Evolutionary conservation across 805 yeast species (phyloP), one percentile per base, ranked within the genome.

Genomic region (Brettanomyces bruxellensis): DNA sequence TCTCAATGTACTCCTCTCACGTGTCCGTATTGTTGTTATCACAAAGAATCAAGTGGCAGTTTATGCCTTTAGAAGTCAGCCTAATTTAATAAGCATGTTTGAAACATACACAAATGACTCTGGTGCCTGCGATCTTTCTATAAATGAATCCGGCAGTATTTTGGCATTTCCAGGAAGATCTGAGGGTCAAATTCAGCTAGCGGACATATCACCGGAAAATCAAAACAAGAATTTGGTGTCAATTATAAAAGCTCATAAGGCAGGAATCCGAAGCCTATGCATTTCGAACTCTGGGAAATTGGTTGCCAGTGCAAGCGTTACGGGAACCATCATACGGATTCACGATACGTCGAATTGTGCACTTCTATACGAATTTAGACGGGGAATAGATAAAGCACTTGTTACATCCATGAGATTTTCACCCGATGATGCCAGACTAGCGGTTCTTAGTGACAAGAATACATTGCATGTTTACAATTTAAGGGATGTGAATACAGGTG

Each of bases 381-480:
- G 99, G 44, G 99, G 99, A 0, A 61, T 90, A 22, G 98, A 93
- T 62, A 74, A 81, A 45, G 97, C 96, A 1, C 70, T 73, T 14
- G 76, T 93, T 6, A 85, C 84, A 38, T 83, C 93, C 6, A 81
- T 93, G 83, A 80, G 80, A 45, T 89, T 91, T 60, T 83, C 91
- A 4, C 89, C 86, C 7, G 74, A 79, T 53, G 90, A 88, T 41
- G 64, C 79, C 9, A 77, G 79, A 55, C 69, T 93, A 43, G 96
- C 97, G 0, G 89, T 88, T 5, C 68, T 93, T 24, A 83, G 95
- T 13, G 96, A 88, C 65, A 93, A 91, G 59, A 82, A 79, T 54
- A 93, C 99, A 0, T 66, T 93, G 45, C 99, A 93, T 64, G 77
- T 91, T 3, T 93, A 79, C 66, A 85, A 83, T 58, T 69, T 58